phyloP scores from a whole-genome alignment of 768 basidiomycete genomes.

The Glaciozyma martinii region DNA sequence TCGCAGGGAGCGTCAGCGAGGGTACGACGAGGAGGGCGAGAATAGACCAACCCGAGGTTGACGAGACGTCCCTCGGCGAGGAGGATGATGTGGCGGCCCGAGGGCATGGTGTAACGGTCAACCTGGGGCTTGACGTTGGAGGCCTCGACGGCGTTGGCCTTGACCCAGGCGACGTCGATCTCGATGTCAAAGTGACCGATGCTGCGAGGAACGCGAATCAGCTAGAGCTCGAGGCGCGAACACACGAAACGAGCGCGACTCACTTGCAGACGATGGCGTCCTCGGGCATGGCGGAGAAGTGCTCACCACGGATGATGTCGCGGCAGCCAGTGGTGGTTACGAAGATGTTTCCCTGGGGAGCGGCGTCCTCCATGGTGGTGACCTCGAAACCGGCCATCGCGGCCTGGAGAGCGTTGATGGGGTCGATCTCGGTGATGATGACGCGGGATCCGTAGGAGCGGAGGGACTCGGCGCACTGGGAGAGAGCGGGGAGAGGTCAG shows the following conservation, averaged over 20 bases:
- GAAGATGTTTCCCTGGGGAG: conserved; percentile 77
- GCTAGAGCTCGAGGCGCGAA: not conserved
- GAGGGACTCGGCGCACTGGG: conserved; percentile 92
- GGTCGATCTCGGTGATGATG: conserved; percentile 94
- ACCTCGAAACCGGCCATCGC: conserved; percentile 99
- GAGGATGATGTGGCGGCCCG: conserved; percentile 88
- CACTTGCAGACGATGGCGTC: conserved; percentile 98
- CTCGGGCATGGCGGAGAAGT: conserved; percentile 90
- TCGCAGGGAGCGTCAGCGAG: not conserved
- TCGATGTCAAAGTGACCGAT: conserved; percentile 40
- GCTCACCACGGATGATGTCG: conserved; percentile 86
- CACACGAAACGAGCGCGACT: conserved; percentile 59
- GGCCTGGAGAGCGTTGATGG: conserved; percentile 99
- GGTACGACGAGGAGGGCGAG: conserved; percentile 8
- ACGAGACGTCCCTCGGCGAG: conserved; percentile 98
- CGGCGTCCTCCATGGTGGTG: conserved; percentile 96
- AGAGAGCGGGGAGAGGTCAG: not conserved
- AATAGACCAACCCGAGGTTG: conserved; percentile 71
- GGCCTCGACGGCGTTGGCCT: conserved; percentile 71
- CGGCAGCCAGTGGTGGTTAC: conserved; percentile 98
- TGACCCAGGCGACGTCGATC: conserved; percentile 97
- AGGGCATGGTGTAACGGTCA: conserved; percentile 88
- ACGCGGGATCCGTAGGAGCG: conserved; percentile 96
- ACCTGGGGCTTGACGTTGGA: conserved; percentile 98
- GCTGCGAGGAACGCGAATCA: not conserved